These are phyloP conservation scores for Novymonas esmeraldas DNA, from an alignment of 208 protist genomes.

Conservation along the genomic window DNA sequence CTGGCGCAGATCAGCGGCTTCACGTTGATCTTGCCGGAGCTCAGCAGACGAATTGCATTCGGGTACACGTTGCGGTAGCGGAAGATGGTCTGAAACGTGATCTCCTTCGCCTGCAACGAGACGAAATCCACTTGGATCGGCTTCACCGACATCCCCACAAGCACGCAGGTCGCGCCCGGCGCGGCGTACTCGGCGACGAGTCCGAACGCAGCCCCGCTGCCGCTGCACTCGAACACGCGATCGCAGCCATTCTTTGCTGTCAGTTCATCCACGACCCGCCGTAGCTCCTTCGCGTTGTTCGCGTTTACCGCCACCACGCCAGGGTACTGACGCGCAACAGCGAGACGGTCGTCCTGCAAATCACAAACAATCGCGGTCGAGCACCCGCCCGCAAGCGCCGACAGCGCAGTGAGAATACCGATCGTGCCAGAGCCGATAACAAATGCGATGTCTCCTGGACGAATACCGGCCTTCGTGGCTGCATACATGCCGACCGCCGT, in stretches of 20 bases:
- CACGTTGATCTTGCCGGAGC: constrained; percentile 53
- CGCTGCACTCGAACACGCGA: constrained; percentile 58
- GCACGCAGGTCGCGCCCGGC: constrained; percentile 47
- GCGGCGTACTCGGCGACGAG: constrained; percentile 44
- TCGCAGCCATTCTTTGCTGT: constrained; percentile 43
- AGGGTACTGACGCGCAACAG: constrained; percentile 34
- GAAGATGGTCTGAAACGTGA: constrained; percentile 56
- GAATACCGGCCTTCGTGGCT: constrained; percentile 51
- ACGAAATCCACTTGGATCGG: constrained; percentile 40
- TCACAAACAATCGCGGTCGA: constrained; percentile 53
- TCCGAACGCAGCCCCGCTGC: constrained; percentile 30
- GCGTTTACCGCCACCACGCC: constrained; percentile 44
- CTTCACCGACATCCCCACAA: constrained; percentile 53
- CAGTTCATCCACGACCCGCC: constrained; percentile 30
- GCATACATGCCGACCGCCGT: constrained; percentile 62
- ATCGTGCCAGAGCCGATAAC: constrained; percentile 52
- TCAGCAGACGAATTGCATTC: constrained; percentile 41
- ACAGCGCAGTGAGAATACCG: constrained; percentile 51
- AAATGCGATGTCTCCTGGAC: constrained; percentile 38
- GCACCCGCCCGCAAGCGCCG: constrained; percentile 50
- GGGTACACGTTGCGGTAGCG: constrained; percentile 55
- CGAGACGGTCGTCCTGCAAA: constrained; percentile 33
- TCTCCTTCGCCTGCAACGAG: constrained; percentile 53
- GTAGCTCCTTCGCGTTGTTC: constrained; percentile 27
- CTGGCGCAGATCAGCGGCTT: constrained; percentile 61